These are phyloP conservation scores for Tetrapyrgos nigripes DNA, from an alignment of 1,284 basidiomycete genomes.

Conservation along the genomic window DNA sequence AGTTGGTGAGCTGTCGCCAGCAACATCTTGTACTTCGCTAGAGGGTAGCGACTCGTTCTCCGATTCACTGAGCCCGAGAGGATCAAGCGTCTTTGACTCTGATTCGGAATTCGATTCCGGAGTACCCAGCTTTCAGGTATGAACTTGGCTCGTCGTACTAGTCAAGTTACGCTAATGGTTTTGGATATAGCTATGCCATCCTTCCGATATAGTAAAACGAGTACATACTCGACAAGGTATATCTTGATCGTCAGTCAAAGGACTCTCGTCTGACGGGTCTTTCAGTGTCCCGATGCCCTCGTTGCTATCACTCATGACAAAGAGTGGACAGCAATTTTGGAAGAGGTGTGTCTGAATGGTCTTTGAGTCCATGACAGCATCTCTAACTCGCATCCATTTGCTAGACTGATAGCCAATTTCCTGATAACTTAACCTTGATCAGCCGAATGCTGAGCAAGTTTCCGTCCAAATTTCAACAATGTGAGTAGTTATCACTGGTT, in stretches of 20 bases:
- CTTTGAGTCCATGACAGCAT: too few species aligned
- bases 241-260: neutral
- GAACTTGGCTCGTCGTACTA: too few species aligned
- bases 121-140: neutral
- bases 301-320: neutral
- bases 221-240: neutral
- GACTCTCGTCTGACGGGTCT: neutral
- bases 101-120: neutral
- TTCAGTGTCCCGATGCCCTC: neutral
- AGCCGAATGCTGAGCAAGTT: too few species aligned
- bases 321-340: neutral
- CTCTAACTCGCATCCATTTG: too few species aligned
- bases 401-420: too few species aligned
- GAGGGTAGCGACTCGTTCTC: too few species aligned
- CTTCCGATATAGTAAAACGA: constrained; percentile 3
- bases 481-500: too few species aligned
- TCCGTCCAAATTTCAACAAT: too few species aligned
- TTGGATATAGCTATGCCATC: neutral
- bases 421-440: too few species aligned
- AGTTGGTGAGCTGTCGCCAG: neutral
- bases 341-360: too few species aligned
- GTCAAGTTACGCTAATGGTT: neutral
- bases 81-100: neutral
- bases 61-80: too few species aligned
- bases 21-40: neutral